Evolutionary conservation across 225 moss, liverwort and hornwort species (phyloP).

Genomic region (Pleurozium schreberi): DNA sequence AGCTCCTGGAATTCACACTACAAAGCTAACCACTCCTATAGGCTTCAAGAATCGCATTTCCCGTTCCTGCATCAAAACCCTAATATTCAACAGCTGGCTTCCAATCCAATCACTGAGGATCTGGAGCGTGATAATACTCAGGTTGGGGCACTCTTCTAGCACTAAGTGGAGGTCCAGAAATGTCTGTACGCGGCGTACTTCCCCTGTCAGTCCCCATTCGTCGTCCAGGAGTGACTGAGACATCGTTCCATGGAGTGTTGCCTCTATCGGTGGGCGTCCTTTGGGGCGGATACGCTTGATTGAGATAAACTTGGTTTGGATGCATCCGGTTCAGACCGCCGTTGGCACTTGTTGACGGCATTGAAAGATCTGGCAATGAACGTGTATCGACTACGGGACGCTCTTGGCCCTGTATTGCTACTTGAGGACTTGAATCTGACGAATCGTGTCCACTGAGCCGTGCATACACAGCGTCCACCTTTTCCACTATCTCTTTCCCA

Average conservation of each 20-base stretch:
- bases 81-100: background rate
- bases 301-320: conserved; percentile 9
- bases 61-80: background rate
- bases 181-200: conserved; percentile 32
- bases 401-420: conserved; percentile 19
- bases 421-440: conserved; percentile 42
- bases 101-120: conserved; percentile 11
- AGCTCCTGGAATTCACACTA: background rate
- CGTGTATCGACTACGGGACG: conserved; percentile 10
- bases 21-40: background rate
- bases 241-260: conserved; percentile 35
- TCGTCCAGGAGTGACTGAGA: conserved; percentile 29
- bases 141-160: conserved; percentile 26
- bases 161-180: conserved; percentile 21
- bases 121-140: conserved; percentile 50
- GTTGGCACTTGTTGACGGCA: conserved; percentile 33
- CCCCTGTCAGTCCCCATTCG: conserved; percentile 22
- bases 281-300: conserved; percentile 23
- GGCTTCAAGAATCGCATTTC: background rate
- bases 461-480: conserved; percentile 55
- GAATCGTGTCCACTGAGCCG: conserved; percentile 48
- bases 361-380: conserved; percentile 10
- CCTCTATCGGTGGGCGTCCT: conserved; percentile 36
- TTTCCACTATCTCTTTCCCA: conserved; percentile 56
- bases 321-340: conserved; percentile 19